Base-by-base conservation (phyloP, 345 rosid genomes). In the Pistacia vera region DNA sequence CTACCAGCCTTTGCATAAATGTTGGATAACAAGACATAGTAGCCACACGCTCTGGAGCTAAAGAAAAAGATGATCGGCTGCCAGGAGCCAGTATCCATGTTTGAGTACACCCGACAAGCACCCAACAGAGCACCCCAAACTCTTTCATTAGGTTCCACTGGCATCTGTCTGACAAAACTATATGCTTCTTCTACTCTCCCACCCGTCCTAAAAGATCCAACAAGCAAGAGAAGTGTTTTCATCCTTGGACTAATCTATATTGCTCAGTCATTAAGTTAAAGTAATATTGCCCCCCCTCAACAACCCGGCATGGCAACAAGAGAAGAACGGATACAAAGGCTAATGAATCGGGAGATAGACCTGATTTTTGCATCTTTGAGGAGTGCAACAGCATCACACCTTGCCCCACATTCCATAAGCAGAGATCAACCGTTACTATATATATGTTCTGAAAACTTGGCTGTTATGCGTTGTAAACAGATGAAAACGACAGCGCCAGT, bases 71-170 rank as follows among this genome's bases (percentile, higher is more conserved):
- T 75, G 80, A 81, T 90, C 93, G 70, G 95, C 95, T 60, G 95
- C 97, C 51, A 90, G 66, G 48, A 90, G 83, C 38, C 97, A 22
- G 86, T 86, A 6, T 84, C 80, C 89, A 85, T 85, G 73, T 85
- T 75, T 0, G 90, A 84, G 77, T 90, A 84, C 76, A 86, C 81
- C 70, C 87, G 69, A 52, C 91, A 92, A 77, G 93, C 91, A 68
- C 92, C 89, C 78, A 92, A 77, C 36, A 92, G 55, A 62, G 95
- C 86, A 11, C 95, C 95, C 97, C 93, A 92, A 78, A 92, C 86
- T 80, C 91, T 85, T 77, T 90, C 91, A 49, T 86, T 89, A 0
- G 97, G 91, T 73, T 85, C 86, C 75, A 86, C 4, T 11, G 86
- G 86, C 95, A 90, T 92, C 68, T 83, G 72, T 71, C 70, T 86